These are phyloP conservation scores for Cryptococcus sp. DNA, from an alignment of 1,284 basidiomycete genomes.

Conservation along the genomic window DNA sequence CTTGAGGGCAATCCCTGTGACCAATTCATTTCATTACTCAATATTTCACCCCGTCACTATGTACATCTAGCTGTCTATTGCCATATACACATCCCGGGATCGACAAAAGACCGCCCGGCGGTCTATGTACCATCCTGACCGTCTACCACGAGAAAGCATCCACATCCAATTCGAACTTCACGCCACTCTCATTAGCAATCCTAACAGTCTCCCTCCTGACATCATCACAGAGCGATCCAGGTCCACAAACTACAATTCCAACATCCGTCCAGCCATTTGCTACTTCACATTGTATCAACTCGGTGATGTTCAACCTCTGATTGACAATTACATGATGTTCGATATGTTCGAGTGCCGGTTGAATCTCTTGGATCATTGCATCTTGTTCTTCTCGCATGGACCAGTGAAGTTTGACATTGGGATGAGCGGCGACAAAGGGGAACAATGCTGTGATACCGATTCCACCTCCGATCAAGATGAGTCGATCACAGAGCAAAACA, in stretches of 20 bases:
- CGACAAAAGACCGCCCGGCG: no score
- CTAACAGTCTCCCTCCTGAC: slow-evolving; percentile 4
- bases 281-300: slow-evolving; percentile 5
- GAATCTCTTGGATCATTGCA: background rate
- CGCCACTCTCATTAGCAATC: slow-evolving; percentile 2
- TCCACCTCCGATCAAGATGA: slow-evolving; percentile 9
- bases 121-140: background rate
- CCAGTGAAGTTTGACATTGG: slow-evolving; percentile 8
- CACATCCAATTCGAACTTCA: slow-evolving; percentile 7
- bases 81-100: background rate
- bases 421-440: slow-evolving; percentile 6
- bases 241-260: slow-evolving; percentile 11
- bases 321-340: slow-evolving; percentile 4
- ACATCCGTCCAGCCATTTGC: slow-evolving; percentile 1
- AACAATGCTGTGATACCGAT: slow-evolving; percentile 12
- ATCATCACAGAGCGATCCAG: slow-evolving; percentile 10
- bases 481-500: slow-evolving; percentile 4
- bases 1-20: no score
- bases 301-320: slow-evolving; percentile 3
- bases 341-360: background rate
- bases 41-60: no score
- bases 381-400: background rate
- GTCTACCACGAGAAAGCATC: slow-evolving; percentile 10
- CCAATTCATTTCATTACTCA: no score
- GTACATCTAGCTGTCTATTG: background rate